Conservation (phyloP, 331 rosid species). For the Acacia pycnantha region DNA sequence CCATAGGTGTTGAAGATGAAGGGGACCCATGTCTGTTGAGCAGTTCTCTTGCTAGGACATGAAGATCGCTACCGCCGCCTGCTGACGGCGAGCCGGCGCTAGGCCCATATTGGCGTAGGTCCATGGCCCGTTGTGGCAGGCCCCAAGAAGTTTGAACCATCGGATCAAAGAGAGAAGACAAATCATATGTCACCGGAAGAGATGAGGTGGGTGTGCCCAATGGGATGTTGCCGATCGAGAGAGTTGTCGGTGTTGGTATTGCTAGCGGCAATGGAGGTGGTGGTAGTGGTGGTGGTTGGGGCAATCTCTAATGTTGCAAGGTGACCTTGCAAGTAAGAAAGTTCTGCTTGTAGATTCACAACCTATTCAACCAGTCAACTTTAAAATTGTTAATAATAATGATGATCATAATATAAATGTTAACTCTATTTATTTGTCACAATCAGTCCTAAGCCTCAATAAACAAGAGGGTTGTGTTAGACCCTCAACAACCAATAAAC, state of each 20-base stretch:
- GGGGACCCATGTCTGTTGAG: constrained; percentile 53
- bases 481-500: too few relatives aligned
- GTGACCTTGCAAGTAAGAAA: constrained; percentile 81
- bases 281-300: constrained; percentile 42
- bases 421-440: not conserved
- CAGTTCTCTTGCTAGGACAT: constrained; percentile 72
- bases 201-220: constrained; percentile 32
- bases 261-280: constrained; percentile 40
- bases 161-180: constrained; percentile 84
- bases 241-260: constrained; percentile 21
- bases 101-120: constrained; percentile 45
- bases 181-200: constrained; percentile 53
- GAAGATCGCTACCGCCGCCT: constrained; percentile 46
- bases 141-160: constrained; percentile 65
- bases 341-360: constrained; percentile 83
- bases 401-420: not conserved
- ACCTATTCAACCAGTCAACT: constrained; percentile 43
- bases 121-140: constrained; percentile 58
- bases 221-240: constrained; percentile 58
- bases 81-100: constrained; percentile 17
- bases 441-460: too few relatives aligned
- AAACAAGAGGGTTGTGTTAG: too few relatives aligned
- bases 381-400: not conserved
- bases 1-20: constrained; percentile 8
- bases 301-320: constrained; percentile 73